These are phyloP conservation scores for Myriosclerotinia scirpicola DNA, from an alignment of 2,329 filamentous ascomycete species.

Conservation along the genomic window DNA sequence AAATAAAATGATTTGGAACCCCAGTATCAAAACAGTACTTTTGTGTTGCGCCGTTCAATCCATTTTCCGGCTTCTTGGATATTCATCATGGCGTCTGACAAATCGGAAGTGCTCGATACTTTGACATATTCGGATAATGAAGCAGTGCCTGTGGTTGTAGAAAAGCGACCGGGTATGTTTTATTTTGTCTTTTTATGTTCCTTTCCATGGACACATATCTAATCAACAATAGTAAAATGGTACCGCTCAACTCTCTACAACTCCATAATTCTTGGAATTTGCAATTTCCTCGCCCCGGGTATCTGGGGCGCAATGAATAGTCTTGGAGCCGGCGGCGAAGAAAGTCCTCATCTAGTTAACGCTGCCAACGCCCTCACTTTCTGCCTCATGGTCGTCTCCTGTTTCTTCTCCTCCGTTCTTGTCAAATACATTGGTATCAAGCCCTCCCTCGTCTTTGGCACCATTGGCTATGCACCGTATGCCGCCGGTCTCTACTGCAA, in stretches of 20 bases:
- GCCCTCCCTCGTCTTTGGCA: conserved; percentile 68
- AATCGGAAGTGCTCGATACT: conserved; percentile 21
- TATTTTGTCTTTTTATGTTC: neutral
- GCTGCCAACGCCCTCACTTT: conserved; percentile 71
- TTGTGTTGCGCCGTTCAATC: neutral
- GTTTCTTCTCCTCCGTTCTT: conserved; percentile 62
- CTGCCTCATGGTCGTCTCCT: conserved; percentile 70
- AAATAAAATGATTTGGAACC: neutral
- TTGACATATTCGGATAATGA: conserved; percentile 30
- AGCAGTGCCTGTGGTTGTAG: conserved; percentile 23
- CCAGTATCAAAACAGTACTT: neutral
- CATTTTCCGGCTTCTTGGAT: neutral
- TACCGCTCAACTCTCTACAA: conserved; percentile 72
- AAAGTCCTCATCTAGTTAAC: conserved; percentile 63
- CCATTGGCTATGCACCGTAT: conserved; percentile 69
- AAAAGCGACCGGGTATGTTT: conserved; percentile 28
- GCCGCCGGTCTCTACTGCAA: conserved; percentile 71
- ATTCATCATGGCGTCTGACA: conserved; percentile 9
- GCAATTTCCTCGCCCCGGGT: conserved; percentile 68
- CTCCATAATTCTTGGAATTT: conserved; percentile 68
- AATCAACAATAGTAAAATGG: conserved; percentile 51
- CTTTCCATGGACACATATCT: neutral
- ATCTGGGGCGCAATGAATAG: conserved; percentile 76
- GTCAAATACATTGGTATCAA: conserved; percentile 71
- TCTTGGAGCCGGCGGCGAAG: conserved; percentile 66